Base-by-base conservation (phyloP, 2,329 filamentous ascomycete genomes). In the Colletotrichum spinosum region DNA sequence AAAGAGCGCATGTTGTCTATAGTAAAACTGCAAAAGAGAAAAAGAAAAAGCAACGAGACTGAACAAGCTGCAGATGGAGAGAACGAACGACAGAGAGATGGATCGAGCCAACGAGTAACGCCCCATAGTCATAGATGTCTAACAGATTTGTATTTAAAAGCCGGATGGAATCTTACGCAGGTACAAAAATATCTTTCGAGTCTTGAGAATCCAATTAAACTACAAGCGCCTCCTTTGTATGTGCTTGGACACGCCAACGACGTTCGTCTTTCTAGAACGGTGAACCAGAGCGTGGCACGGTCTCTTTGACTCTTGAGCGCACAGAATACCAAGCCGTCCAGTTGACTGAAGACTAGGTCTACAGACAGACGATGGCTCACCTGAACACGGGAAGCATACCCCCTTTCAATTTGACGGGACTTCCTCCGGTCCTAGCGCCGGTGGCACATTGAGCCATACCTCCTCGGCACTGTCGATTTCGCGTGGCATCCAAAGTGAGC, bases 201-300 rank as follows among this genome's bases (percentile, higher is more conserved):
- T 25, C 25, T 4, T 25, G 3, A 25, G 25, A 25, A 25, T 25
- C 25, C 25, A 25, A 25, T 25, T 25, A 25, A 25, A 5, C 25
- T 38, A 39, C n/a, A 38, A n/a, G 25, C 33, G 38, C 15, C n/a
- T 10, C 25, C 8, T 17, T 13, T 17, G 13, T 3, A 6, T 15
- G 12, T 54, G 49, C 57, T 54, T 42, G 9, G 57, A 34, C 57
- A 34, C 25, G n/a, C 25, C 33, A 35, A 38, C 12, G n/a, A 38
- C 48, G 13, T 34, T 55, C 25, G 10, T 10, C 13, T 17, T 55
- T 46, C 25, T 55, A 15, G 41, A 55, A 17, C 33, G 39, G 13
- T 55, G 33, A 13, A 41, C 52, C 52, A 34, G n/a, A n/a, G n/a
- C 9, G 25, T 6, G 10, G 4, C 25, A 25, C 25, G 25, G 25